A percentile compares a stretch with the other conserved stretches of the same genome.
Conservation (phyloP, 192 early-diverging fungal species). For the Coemansia sp. region DNA sequence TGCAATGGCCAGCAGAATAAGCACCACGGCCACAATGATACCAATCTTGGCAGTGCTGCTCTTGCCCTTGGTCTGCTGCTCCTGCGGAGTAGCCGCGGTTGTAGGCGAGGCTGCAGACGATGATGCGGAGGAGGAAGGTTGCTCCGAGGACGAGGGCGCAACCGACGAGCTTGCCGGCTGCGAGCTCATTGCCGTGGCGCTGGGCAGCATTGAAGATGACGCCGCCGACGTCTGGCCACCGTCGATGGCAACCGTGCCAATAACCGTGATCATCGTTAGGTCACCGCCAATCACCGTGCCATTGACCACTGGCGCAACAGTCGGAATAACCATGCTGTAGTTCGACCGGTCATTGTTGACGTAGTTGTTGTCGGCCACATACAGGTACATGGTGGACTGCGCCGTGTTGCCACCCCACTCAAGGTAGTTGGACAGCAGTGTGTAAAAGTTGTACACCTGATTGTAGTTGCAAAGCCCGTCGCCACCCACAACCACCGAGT, state of each 20-base stretch:
- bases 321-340: conserved; percentile 29
- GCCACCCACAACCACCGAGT: conserved; percentile 35
- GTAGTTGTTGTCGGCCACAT: conserved; percentile 26
- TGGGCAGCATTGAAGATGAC: background rate
- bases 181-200: background rate
- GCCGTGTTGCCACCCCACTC: conserved; percentile 45
- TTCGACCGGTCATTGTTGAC: conserved; percentile 36
- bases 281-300: conserved; percentile 31
- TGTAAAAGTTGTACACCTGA: conserved; percentile 38
- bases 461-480: conserved; percentile 25
- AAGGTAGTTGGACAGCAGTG: conserved; percentile 36
- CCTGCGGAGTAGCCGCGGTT: background rate
- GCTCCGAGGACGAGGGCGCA: background rate
- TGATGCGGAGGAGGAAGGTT: background rate
- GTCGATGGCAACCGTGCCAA: background rate
- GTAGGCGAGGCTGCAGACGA: background rate
- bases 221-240: background rate
- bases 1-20: conserved; percentile 21
- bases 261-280: conserved; percentile 10
- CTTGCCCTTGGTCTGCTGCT: conserved; percentile 7
- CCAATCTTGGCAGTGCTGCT: conserved; percentile 21
- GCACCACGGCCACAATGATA: conserved; percentile 21
- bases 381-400: conserved; percentile 40
- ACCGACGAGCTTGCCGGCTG: background rate
- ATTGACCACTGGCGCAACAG: conserved; percentile 6